These are phyloP conservation scores for Triticum timopheevii DNA, from an alignment of 176 grass and related monocot species.

Conservation along the genomic window DNA sequence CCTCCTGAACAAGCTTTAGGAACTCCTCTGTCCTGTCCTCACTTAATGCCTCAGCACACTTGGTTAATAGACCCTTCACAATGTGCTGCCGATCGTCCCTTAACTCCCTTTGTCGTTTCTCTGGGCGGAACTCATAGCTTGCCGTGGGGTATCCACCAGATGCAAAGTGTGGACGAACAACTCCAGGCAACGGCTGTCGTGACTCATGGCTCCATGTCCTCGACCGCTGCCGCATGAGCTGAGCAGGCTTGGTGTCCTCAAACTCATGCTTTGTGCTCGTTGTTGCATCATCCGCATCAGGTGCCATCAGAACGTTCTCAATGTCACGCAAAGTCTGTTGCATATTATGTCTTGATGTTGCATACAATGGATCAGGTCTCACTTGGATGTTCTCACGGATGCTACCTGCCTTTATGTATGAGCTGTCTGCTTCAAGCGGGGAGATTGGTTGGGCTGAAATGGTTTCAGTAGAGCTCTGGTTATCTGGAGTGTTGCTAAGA, in stretches of 20 bases:
- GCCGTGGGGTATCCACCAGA: constrained; percentile 37
- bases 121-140: constrained; percentile 61
- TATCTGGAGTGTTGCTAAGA: constrained; percentile 56
- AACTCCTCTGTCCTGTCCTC: constrained; percentile 72
- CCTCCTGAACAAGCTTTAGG: constrained; percentile 62
- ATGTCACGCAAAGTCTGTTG: constrained; percentile 78
- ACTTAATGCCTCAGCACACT: constrained; percentile 69
- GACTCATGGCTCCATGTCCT: constrained; percentile 77
- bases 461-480: constrained; percentile 68
- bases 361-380: constrained; percentile 45
- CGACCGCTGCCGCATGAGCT: constrained; percentile 51
- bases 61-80: constrained; percentile 71
- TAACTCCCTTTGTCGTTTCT: constrained; percentile 61
- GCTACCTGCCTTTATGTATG: constrained; percentile 46
- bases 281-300: constrained; percentile 64
- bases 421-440: constrained; percentile 66
- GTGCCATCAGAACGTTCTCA: constrained; percentile 94
- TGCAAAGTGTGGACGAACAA: constrained; percentile 27
- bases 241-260: constrained; percentile 54
- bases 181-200: constrained; percentile 34
- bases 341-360: constrained; percentile 71
- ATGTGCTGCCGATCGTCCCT: constrained; percentile 51
- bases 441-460: constrained; percentile 64
- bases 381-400: constrained; percentile 36
- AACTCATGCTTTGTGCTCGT: constrained; percentile 45